phyloP scores from a whole-genome alignment of 371 early-diverging fungal species.

The Massospora cicadina region DNA sequence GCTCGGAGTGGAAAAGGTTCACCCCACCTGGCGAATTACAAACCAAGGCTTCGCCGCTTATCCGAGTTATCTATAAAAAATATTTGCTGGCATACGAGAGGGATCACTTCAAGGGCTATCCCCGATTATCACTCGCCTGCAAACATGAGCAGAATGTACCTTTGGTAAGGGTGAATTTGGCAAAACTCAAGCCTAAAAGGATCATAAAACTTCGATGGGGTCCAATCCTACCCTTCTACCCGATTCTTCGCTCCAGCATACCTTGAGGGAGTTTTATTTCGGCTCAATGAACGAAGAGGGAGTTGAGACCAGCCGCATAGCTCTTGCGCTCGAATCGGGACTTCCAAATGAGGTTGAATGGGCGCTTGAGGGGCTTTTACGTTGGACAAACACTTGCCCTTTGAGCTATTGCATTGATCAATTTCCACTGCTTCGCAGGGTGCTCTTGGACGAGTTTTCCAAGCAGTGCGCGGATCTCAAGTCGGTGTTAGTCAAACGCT shows the following conservation, averaged over 20 bases:
- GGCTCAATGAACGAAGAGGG: neutral
- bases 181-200: too few species aligned
- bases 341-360: conserved; percentile 7
- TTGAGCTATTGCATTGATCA: neutral
- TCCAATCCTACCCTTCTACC: too few species aligned
- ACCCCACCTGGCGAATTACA: neutral
- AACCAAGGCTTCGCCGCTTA: neutral
- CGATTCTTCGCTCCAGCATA: neutral
- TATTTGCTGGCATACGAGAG: neutral
- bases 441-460: neutral
- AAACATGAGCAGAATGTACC: too few species aligned
- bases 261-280: neutral
- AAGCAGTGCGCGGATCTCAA: neutral
- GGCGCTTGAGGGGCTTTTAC: neutral
- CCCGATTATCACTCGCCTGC: neutral
- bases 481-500: neutral
- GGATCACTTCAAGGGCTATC: neutral
- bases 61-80: neutral
- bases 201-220: too few species aligned
- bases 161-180: too few species aligned
- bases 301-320: neutral
- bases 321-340: conserved; percentile 1
- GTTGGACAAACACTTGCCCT: neutral
- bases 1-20: neutral
- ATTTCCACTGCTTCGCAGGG: neutral